A percentile compares a stretch with the other conserved stretches of the same genome.
Evolutionary conservation across 2,329 filamentous ascomycete species (phyloP).

Genomic region (Rhinocladiella mackenziei): DNA sequence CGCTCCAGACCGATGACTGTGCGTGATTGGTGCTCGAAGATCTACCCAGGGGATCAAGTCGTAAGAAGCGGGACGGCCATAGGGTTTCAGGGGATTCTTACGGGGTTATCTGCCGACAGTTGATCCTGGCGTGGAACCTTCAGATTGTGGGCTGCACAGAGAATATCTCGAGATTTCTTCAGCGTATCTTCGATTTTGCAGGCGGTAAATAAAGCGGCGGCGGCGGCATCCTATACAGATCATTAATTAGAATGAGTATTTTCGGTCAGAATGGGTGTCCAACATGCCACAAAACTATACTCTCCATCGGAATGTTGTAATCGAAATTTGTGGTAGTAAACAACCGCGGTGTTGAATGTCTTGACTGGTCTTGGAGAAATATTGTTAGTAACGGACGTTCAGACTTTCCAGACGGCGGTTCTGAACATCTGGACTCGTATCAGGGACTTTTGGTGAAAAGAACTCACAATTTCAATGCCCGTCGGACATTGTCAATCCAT

Average conservation of each 20-base stretch:
- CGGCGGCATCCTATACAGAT: slow-evolving; percentile 66
- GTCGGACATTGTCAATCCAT: slow-evolving; percentile 81
- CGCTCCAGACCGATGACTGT: slow-evolving; percentile 85
- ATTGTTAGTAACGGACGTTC: slow-evolving; percentile 5
- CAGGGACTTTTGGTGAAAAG: neutral
- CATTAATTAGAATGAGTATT: neutral
- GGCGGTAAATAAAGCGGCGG: slow-evolving; percentile 82
- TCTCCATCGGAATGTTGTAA: slow-evolving; percentile 79
- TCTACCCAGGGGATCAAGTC: no score
- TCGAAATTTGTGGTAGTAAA: slow-evolving; percentile 92
- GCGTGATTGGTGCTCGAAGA: slow-evolving; percentile 74
- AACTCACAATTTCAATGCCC: slow-evolving; percentile 70
- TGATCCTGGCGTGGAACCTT: slow-evolving; percentile 63
- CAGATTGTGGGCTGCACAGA: slow-evolving; percentile 84
- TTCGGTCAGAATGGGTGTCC: neutral
- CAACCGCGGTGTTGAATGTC: slow-evolving; percentile 85
- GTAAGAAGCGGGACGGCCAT: no score
- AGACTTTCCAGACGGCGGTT: no score
- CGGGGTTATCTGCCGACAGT: slow-evolving; percentile 75
- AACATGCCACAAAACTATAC: slow-evolving; percentile 65
- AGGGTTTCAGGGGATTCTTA: slow-evolving; percentile 44
- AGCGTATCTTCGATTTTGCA: slow-evolving; percentile 98
- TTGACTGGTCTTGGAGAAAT: slow-evolving; percentile 68
- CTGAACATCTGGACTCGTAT: no score
- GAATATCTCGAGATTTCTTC: slow-evolving; percentile 91